Percentiles rank a stretch among this genome's conserved stretches.
Conservation (phyloP, 495 filamentous ascomycete genomes). For the Cercophora newfieldiana region DNA sequence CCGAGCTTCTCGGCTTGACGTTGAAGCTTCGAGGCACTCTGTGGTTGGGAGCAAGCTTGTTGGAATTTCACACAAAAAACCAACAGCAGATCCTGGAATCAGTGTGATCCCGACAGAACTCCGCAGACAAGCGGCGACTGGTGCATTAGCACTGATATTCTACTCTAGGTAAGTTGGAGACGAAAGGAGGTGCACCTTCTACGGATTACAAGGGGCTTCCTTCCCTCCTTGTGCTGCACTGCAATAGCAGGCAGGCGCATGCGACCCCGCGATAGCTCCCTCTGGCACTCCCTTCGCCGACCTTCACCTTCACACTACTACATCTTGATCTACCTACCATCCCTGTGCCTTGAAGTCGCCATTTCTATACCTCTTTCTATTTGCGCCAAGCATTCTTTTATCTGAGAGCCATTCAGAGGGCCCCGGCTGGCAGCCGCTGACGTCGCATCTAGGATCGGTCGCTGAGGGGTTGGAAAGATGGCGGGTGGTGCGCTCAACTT, state of each 20-base stretch:
- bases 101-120: not conserved
- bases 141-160: not conserved
- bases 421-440: not conserved
- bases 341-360: not conserved
- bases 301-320: not conserved
- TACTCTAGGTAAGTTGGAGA: not conserved
- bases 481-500: constrained; percentile 79
- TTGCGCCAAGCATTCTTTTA: not conserved
- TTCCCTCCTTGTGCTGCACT: not conserved
- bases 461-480: constrained; percentile 32
- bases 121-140: not conserved
- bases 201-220: not conserved
- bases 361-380: not conserved
- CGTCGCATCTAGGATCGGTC: not conserved
- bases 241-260: not conserved
- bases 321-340: not conserved
- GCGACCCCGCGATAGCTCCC: not conserved
- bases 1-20: constrained; percentile 17
- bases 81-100: not conserved
- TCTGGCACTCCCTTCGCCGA: not conserved
- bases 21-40: not conserved
- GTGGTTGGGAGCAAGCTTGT: not conserved
- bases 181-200: not conserved
- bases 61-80: not conserved
- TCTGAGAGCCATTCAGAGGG: not conserved